These are phyloP conservation scores for Hebeloma cylindrosporum DNA, from an alignment of 768 basidiomycete species.

Conservation along the genomic window DNA sequence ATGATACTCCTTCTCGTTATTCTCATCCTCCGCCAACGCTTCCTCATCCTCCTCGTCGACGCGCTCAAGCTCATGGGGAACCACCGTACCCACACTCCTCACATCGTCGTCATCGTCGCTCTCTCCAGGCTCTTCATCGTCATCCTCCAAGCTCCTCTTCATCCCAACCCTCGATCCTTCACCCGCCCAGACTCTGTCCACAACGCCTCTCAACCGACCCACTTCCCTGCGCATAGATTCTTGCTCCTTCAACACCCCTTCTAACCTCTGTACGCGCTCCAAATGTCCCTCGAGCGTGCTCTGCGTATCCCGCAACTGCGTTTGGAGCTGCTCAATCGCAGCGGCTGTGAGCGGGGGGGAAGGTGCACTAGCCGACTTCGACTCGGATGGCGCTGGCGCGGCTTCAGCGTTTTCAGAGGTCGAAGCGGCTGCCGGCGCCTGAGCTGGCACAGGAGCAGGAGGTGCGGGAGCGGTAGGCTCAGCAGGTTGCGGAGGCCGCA, in stretches of 20 bases:
- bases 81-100: conserved; percentile 69
- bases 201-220: conserved; percentile 62
- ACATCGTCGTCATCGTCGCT: conserved; percentile 66
- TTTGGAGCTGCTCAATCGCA: conserved; percentile 63
- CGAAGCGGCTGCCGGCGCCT: background rate
- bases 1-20: conserved; percentile 12
- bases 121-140: conserved; percentile 52
- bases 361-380: conserved; percentile 9
- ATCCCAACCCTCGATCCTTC: conserved; percentile 19
- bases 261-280: conserved; percentile 80
- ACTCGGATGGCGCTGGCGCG: background rate
- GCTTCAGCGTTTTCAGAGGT: background rate
- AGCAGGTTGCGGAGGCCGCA: conserved; percentile 42
- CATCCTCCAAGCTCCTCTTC: conserved; percentile 20
- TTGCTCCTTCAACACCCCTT: conserved; percentile 80
- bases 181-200: conserved; percentile 31
- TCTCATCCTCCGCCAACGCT: conserved; percentile 33
- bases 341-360: conserved; percentile 27
- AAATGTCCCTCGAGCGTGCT: conserved; percentile 71
- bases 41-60: conserved; percentile 79
- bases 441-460: conserved; percentile 3
- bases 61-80: conserved; percentile 66
- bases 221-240: conserved; percentile 83
- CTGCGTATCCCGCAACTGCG: conserved; percentile 85
- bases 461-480: background rate